Percentiles rank a stretch among this genome's conserved stretches.
Conservation (phyloP, 2,329 filamentous ascomycete genomes). For the Dactylellina drechsleri region DNA sequence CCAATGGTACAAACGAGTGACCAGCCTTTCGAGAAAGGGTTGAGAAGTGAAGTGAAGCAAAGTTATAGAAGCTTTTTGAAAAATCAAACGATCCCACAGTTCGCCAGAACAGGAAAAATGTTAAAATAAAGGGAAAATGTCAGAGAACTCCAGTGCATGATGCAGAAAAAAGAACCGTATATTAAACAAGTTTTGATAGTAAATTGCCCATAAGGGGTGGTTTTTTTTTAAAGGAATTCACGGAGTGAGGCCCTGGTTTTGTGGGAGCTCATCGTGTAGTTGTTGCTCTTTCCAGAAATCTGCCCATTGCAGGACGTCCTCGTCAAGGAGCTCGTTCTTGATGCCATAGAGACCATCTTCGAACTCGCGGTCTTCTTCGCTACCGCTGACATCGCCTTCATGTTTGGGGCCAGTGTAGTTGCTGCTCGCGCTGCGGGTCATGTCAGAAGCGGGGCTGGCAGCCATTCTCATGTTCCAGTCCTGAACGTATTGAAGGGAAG, state of each 20-base stretch:
- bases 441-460: constrained; percentile 51
- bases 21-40: constrained; percentile 44
- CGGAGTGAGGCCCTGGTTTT: constrained; percentile 52
- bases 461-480: constrained; percentile 54
- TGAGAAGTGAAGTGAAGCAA: constrained; percentile 30
- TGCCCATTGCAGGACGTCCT: constrained; percentile 52
- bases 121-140: constrained; percentile 7
- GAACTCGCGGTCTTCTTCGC: constrained; percentile 54
- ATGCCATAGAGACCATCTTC: constrained; percentile 53
- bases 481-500: constrained; percentile 52
- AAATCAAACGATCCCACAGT: constrained; percentile 41
- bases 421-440: constrained; percentile 54
- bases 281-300: constrained; percentile 54
- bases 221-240: constrained; percentile 18
- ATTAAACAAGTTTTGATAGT: constrained; percentile 43
- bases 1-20: constrained; percentile 53
- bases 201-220: constrained; percentile 6
- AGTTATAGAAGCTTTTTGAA: constrained; percentile 50
- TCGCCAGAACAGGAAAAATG: constrained; percentile 34
- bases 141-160: constrained; percentile 53
- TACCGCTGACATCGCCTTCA: constrained; percentile 50
- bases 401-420: constrained; percentile 48
- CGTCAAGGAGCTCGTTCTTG: constrained; percentile 53
- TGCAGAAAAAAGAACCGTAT: constrained; percentile 43
- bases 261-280: constrained; percentile 49